Evolutionary conservation across 306 rosid genomes (phyloP), one percentile per base, ranked within the genome.

Genomic region (Malus orientalis): DNA sequence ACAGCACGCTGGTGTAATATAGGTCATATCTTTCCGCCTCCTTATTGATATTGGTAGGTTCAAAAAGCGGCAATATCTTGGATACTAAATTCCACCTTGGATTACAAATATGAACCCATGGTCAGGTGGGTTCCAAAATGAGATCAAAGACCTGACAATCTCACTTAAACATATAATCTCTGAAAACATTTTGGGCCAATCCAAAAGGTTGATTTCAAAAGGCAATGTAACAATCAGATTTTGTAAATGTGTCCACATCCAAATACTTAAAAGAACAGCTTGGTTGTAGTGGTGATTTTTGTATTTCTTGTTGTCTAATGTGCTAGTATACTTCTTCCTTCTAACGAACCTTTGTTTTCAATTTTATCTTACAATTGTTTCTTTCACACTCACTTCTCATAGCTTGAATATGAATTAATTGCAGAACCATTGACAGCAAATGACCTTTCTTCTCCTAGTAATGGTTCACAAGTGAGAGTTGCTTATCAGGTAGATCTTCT

Each of bases 401-500:
- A 38, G 51, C 73, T 59, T 75, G 71, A 73, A 74, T 76, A 20
- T 74, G 69, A 77, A 51, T 74, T 76, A 78, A 82, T 69, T 86
- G 80, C 88, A 93, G 98, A 86, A 86, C 97, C 98, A 29, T 83
- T 91, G 78, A 86, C 90, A 14, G 85, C 93, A 59, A 74, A 29
- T 58, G 83, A 74, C 55, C 18, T 84, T 66, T 77, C 85, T 58
- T 70, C 79, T 79, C 81, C 81, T 27, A 75, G 53, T 2, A 87
- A 85, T 79, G 90, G 90, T 78, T 86, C 96, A 61, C 91, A 90
- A 81, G 93, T 90, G 75, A 89, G 90, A 20, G 93, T 93, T 75
- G 98, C 96, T 51, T 93, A 85, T 80, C 98, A 90, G 98, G 97
- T 93, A 87, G 63, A 78, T 66, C 71, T 63, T 54, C 74, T 70